These are phyloP conservation scores for Quercus parvula DNA, from an alignment of 306 rosid species.

Conservation along the genomic window DNA sequence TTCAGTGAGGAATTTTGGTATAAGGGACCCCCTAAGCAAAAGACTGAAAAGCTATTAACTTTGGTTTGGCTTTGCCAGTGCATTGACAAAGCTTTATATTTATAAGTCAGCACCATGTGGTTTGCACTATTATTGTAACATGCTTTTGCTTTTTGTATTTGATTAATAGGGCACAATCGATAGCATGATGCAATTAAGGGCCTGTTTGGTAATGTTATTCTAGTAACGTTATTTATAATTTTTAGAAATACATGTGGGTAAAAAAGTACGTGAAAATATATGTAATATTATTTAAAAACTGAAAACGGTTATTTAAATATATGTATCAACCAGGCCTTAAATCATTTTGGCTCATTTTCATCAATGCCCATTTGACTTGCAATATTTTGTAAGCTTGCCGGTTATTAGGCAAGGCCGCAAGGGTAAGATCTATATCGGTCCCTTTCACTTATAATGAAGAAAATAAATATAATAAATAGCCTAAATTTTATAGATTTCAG, in stretches of 20 bases:
- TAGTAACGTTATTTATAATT: too few relatives aligned
- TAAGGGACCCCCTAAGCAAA: neutral
- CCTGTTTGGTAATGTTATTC: accelerated
- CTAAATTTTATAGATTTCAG: too few relatives aligned
- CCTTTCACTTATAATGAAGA: too few relatives aligned
- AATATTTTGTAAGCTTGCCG: neutral
- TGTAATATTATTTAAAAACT: too few relatives aligned
- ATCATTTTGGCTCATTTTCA: neutral
- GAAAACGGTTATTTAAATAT: accelerated
- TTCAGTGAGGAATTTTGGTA: neutral
- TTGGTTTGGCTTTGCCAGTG: neutral
- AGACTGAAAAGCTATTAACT: neutral
- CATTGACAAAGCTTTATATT: neutral
- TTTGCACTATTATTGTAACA: neutral
- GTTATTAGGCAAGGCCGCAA: too few relatives aligned
- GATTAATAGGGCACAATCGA: neutral
- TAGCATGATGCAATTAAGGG: neutral
- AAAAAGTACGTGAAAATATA: too few relatives aligned
- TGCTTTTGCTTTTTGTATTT: neutral
- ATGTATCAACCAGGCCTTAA: neutral
- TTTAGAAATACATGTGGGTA: too few relatives aligned
- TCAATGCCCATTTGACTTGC: neutral
- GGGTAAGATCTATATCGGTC: too few relatives aligned
- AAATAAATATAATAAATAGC: too few relatives aligned
- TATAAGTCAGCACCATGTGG: neutral